Conservation (phyloP, 139 green algal genomes). For the Astrephomene gubernaculifera region DNA sequence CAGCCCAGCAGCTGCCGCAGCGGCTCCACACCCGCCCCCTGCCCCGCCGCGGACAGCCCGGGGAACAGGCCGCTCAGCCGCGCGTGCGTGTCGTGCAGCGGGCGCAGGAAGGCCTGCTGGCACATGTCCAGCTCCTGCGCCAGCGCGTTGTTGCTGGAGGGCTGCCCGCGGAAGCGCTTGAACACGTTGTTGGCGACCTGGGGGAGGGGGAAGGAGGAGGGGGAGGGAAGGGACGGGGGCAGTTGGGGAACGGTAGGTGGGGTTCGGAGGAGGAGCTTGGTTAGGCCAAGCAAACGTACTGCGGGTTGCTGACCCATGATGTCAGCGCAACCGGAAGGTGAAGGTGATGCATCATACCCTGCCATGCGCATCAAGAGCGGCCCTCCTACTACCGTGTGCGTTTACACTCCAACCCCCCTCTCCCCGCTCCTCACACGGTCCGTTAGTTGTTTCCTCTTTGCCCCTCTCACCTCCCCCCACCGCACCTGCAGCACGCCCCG, state of each 20-base stretch:
- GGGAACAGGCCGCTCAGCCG: conserved; percentile 18
- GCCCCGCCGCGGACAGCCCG: conserved; percentile 19
- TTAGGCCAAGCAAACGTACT: too few relatives aligned
- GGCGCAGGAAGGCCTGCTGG: conserved; percentile 71
- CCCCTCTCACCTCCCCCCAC: too few relatives aligned
- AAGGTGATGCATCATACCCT: too few relatives aligned
- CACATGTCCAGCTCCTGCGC: conserved; percentile 80
- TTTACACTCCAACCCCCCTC: too few relatives aligned
- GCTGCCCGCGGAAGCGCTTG: conserved; percentile 85
- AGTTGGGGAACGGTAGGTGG: too few relatives aligned
- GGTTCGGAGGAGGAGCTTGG: too few relatives aligned
- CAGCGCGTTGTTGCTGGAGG: conserved; percentile 42
- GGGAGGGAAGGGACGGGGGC: neutral
- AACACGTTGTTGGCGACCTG: conserved; percentile 96
- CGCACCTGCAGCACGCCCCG: conserved; percentile 81
- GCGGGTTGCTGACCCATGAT: too few relatives aligned
- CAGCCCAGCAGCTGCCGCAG: conserved; percentile 75
- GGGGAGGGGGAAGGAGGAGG: neutral
- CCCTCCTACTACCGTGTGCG: too few relatives aligned
- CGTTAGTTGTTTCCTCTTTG: too few relatives aligned
- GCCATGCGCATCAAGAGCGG: too few relatives aligned
- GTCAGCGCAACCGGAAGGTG: too few relatives aligned
- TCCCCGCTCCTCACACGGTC: too few relatives aligned
- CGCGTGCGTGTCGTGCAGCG: conserved; percentile 9
- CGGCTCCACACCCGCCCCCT: conserved; percentile 43